phyloP scores from a whole-genome alignment of 768 basidiomycete species.

The Multifurca ochricompacta region DNA sequence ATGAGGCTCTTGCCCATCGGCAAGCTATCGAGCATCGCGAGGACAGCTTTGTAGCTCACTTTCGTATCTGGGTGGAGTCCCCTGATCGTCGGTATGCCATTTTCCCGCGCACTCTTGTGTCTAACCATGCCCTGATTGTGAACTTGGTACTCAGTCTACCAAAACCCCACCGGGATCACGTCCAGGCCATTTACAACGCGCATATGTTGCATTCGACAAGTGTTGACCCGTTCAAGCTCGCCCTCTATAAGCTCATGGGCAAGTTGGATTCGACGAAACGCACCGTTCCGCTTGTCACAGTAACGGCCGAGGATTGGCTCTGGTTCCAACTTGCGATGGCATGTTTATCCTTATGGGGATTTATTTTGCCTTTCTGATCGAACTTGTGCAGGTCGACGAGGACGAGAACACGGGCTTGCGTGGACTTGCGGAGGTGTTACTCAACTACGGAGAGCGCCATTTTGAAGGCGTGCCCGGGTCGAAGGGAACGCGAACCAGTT shows the following conservation, averaged over 20 bases:
- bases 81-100: conserved; percentile 60
- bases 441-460: conserved; percentile 75
- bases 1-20: conserved; percentile 64
- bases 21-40: conserved; percentile 70
- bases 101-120: not conserved
- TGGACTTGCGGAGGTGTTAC: conserved; percentile 63
- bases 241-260: conserved; percentile 92
- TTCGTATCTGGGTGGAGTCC: conserved; percentile 78
- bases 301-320: conserved; percentile 95
- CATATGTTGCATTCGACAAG: conserved; percentile 86
- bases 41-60: conserved; percentile 71
- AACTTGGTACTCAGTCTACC: conserved; percentile 41
- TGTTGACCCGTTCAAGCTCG: conserved; percentile 92
- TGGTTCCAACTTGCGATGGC: conserved; percentile 95
- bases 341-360: conserved; percentile 9
- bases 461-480: conserved; percentile 64
- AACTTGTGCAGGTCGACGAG: conserved; percentile 54
- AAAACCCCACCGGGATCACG: conserved; percentile 68
- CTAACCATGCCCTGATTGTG: not conserved
- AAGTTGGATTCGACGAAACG: conserved; percentile 78
- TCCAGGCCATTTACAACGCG: conserved; percentile 73
- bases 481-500: conserved; percentile 50
- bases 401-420: conserved; percentile 73
- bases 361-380: not conserved
- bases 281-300: conserved; percentile 75